Evolutionary conservation across 768 basidiomycete species (phyloP), one percentile per base, ranked within the genome.

Genomic region (Nevesoporus exiguus): DNA sequence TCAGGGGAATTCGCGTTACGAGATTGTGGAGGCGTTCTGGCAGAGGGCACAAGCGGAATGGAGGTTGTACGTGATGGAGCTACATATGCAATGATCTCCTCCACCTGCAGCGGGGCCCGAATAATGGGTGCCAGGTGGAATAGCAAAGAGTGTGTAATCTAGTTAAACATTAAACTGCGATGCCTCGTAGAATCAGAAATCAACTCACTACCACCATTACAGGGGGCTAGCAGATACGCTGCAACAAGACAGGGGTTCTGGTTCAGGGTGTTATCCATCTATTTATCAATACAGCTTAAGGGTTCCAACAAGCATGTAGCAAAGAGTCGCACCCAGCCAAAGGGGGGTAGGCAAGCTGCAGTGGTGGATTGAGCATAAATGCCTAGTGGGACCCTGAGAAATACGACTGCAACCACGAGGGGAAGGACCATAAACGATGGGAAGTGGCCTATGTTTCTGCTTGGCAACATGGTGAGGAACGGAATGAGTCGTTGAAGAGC

Each of bases 21-120:
- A 58, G 24, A 76, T 55, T 54, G 69, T 73, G 2, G 66, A 69
- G 24, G 68, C 65, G 33, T 74, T 74, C 63, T 85, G 84, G 62
- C 84, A 85, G 31, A 74, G 63, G 21, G 75, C 80, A 65, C 84
- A 85, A 15, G 83, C 83, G 53, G 76, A 79, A 56, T 83, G 69
- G 21, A 80, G 53, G 14, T 75, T 79, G 57, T 84, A 85, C 3
- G 76, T 75, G 29, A 83, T 77, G 6, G 81, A 76, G 61, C 73
- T 84, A 60, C 84, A 85, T 58, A 77, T 73, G 56, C 84, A 84
- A 5, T 62, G 43, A 42, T 72, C 65, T 49, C 51, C 13, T 37
- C 66, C 33, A 44, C 48, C 40, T 19, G 14, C 45, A 54, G 64
- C 68, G 66, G 82, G 62, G 63, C 71, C 59, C 52, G 59, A 55